Conservation (phyloP, 768 basidiomycete species). For the Mycena metata region DNA sequence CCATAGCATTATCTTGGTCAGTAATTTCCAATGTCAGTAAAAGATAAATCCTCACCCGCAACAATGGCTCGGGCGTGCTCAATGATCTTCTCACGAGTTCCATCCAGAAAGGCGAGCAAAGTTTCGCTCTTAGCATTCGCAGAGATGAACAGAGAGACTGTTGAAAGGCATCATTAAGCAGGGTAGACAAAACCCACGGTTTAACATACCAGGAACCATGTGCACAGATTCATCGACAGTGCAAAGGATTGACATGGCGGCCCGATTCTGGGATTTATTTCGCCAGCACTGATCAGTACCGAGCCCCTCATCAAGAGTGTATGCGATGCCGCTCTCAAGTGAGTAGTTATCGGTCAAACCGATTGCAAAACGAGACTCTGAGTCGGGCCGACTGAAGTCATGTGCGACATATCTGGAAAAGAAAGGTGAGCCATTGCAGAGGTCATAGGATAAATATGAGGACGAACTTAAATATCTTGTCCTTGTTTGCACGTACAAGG, state of each 20-base stretch:
- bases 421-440: no score
- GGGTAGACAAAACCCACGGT: no score
- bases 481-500: neutral
- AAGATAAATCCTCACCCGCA: neutral
- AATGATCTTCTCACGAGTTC: neutral
- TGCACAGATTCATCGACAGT: neutral
- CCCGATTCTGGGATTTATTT: neutral
- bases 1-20: no score
- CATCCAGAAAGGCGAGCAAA: neutral
- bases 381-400: constrained; percentile 1
- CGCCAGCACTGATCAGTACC: neutral
- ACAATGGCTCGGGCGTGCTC: neutral
- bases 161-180: no score
- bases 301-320: no score
- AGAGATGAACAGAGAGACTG: constrained; percentile 8
- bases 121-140: neutral
- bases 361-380: neutral
- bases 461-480: neutral
- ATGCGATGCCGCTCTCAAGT: neutral
- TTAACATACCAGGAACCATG: constrained; percentile 6
- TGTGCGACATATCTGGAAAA: constrained; percentile 2
- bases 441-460: no score
- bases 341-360: constrained; percentile 13
- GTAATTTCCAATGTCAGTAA: no score
- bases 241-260: neutral